Conservation (phyloP, 2,329 filamentous ascomycete genomes). For the Neonectria hederae region DNA sequence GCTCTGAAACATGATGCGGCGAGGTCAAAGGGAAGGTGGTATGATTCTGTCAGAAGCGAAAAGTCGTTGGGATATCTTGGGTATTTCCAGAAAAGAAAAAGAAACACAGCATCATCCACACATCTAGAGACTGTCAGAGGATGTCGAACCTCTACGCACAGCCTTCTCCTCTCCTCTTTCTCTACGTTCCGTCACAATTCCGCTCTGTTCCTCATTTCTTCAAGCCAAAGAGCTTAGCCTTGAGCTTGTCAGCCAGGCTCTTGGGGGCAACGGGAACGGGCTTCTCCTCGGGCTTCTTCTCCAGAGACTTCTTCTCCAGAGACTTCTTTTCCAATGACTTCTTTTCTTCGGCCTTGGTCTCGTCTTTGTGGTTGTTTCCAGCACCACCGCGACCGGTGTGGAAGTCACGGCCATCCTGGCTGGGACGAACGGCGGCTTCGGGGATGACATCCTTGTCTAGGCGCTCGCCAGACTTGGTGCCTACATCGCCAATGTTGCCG, state of each 20-base stretch:
- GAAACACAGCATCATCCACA: conserved; percentile 24
- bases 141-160: conserved; percentile 4
- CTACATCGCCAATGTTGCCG: conserved; percentile 66
- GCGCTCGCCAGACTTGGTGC: conserved; percentile 51
- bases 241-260: conserved; percentile 66
- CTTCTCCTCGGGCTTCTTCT: conserved; percentile 44
- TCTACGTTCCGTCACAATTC: conserved; percentile 3
- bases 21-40: conserved; percentile 9
- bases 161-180: conserved; percentile 5
- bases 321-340: conserved; percentile 42
- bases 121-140: conserved; percentile 16
- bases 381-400: conserved; percentile 70
- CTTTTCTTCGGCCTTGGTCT: conserved; percentile 39
- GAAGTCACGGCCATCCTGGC: conserved; percentile 59
- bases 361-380: conserved; percentile 61
- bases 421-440: conserved; percentile 60
- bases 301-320: conserved; percentile 41
- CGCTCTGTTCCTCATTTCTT: conserved; percentile 52
- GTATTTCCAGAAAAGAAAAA: conserved; percentile 37
- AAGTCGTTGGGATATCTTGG: conserved; percentile 35
- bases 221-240: conserved; percentile 63
- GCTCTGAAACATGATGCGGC: not conserved
- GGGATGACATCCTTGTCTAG: conserved; percentile 64
- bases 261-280: conserved; percentile 44
- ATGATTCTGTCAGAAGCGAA: conserved; percentile 26